Evolutionary conservation across 805 yeast genomes (phyloP), one percentile per base, ranked within the genome.

Genomic region (Myxozyma mucilagina): DNA sequence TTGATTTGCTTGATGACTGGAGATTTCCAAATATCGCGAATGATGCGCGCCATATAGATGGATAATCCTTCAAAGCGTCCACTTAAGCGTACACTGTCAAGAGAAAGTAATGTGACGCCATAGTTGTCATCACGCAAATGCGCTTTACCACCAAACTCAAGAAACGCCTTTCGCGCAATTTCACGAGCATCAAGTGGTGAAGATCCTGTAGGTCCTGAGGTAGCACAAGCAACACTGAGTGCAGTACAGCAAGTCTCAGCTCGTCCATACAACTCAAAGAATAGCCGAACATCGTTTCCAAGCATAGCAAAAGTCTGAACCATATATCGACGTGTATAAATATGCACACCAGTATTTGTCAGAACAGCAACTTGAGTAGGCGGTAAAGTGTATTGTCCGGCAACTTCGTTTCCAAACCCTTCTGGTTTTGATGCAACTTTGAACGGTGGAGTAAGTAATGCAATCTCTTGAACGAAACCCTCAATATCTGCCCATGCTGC

Each of bases 231-330:
- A 55, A 90, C 84, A 66, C 88, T 87, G 53, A 94, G 78, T 10
- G 97, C 88, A 1, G 94, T 86, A 0, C 97, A 87, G 70, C 97
- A 93, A 3, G 96, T 86, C 73, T 96, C 99, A 55, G 89, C 85
- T 54, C 86, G 81, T 5, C 98, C 97, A 72, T 90, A 91, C 57
- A 88, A 87, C 51, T 83, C 82, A 16, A 87, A 84, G 71, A 90
- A 90, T 54, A 86, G 81, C 55, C 85, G 80, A 20, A 87, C 85
- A 42, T 76, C 79, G 43, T 87, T 92, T 53, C 85, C 84, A 58
- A 89, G 76, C 0, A 87, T 74, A 70, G 87, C 87, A 65, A 93
- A 81, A 4, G 90, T 81, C 71, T 87, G 82, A 71, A 87, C 92
- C 6, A 97, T 94, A 2, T 91, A 87, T 72, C 90, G 82, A 68